Conservation (phyloP, 140 eudicot species). For the Anethum foeniculum region DNA sequence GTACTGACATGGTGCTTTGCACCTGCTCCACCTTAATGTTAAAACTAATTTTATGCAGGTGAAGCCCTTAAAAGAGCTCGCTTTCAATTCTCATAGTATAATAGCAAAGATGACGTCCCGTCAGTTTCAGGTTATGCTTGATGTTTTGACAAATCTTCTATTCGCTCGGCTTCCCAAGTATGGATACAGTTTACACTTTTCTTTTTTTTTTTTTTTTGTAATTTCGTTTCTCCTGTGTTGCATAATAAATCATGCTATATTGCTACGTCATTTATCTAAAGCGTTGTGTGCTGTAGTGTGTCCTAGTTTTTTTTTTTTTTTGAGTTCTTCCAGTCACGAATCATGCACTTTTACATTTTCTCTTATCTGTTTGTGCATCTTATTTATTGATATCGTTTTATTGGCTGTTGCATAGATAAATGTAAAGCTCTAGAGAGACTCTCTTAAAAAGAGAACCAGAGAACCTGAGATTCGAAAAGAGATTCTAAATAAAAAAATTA, state of each 20-base stretch:
- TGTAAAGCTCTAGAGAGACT: too few relatives aligned
- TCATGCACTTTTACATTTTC: background rate
- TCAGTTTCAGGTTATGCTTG: slow-evolving; percentile 97
- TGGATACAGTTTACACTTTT: slow-evolving; percentile 21
- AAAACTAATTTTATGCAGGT: slow-evolving; percentile 49
- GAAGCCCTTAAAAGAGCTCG: slow-evolving; percentile 92
- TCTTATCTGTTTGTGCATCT: background rate
- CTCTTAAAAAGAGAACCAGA: background rate
- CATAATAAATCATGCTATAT: background rate
- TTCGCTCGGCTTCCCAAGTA: slow-evolving; percentile 98
- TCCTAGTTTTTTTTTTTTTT: background rate
- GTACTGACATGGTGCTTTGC: background rate
- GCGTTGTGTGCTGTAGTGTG: background rate
- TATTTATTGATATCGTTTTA: background rate
- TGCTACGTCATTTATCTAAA: background rate
- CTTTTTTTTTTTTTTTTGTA: background rate
- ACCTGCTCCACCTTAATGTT: background rate
- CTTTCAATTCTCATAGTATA: slow-evolving; percentile 82
- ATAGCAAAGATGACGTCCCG: slow-evolving; percentile 98
- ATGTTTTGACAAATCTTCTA: slow-evolving; percentile 91
- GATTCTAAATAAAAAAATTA: too few relatives aligned
- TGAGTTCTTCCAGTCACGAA: background rate
- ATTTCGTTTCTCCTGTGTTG: background rate
- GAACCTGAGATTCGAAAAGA: background rate
- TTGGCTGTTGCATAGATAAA: background rate